Evolutionary conservation across 23 red algal genomes (phyloP).

Genomic region (Chondrus crispus): DNA sequence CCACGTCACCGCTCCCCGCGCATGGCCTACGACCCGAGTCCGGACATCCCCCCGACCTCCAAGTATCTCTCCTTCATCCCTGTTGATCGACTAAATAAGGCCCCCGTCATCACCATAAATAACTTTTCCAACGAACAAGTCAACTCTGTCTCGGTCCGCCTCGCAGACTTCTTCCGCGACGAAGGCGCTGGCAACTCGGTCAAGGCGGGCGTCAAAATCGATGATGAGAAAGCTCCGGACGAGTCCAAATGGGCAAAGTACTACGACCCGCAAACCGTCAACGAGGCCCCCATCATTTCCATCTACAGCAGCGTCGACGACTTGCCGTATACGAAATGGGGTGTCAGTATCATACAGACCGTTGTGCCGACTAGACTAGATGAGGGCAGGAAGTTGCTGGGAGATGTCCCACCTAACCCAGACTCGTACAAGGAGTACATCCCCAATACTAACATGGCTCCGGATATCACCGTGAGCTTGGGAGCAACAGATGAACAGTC

Average conservation of each 20-base stretch:
- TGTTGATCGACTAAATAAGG: background rate
- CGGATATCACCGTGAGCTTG: too few relatives aligned
- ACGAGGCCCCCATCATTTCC: background rate
- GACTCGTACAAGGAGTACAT: too few relatives aligned
- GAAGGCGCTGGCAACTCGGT: background rate
- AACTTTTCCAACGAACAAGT: background rate
- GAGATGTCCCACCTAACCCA: too few relatives aligned
- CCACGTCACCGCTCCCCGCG: too few relatives aligned
- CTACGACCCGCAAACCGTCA: background rate
- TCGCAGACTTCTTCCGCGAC: background rate
- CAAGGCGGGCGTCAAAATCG: background rate
- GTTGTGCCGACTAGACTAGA: background rate
- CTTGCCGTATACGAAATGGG: too few relatives aligned
- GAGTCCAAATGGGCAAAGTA: background rate
- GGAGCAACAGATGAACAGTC: too few relatives aligned
- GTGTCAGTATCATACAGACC: background rate
- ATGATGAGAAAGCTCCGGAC: background rate
- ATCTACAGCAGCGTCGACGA: background rate
- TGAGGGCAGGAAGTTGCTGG: background rate
- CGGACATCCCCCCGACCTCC: background rate
- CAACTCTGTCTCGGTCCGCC: background rate
- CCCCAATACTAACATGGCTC: too few relatives aligned
- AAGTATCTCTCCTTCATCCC: background rate
- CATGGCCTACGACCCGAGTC: background rate
- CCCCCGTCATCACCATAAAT: background rate